A percentile compares a stretch with the other conserved stretches of the same genome.
Conservation (phyloP, 371 early-diverging fungal genomes). For the Rhizomucor pusillus region DNA sequence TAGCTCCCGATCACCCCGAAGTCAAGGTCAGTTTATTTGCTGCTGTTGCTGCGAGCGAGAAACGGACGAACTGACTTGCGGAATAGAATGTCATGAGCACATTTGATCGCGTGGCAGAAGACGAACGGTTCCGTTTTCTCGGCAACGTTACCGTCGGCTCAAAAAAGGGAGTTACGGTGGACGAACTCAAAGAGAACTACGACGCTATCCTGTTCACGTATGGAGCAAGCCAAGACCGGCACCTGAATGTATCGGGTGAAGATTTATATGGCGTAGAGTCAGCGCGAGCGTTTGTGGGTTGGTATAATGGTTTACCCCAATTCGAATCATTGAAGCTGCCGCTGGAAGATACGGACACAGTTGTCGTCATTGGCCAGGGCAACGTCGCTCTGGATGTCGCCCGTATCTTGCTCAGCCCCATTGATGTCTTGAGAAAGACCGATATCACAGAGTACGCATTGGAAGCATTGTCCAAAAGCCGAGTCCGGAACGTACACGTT, state of each 20-base stretch:
- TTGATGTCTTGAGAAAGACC: slow-evolving; percentile 76
- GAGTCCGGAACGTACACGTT: slow-evolving; percentile 78
- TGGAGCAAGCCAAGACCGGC: slow-evolving; percentile 80
- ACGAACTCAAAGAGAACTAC: slow-evolving; percentile 63
- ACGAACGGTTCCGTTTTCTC: slow-evolving; percentile 72
- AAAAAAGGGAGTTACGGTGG: slow-evolving; percentile 43
- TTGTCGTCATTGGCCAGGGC: slow-evolving; percentile 91
- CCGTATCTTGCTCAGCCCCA: slow-evolving; percentile 78
- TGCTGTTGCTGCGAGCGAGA: background rate
- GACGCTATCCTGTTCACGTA: slow-evolving; percentile 84
- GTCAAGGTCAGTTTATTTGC: slow-evolving; percentile 73
- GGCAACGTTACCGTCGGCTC: slow-evolving; percentile 76
- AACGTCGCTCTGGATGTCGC: slow-evolving; percentile 97
- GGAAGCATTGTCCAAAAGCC: slow-evolving; percentile 65
- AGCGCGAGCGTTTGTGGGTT: slow-evolving; percentile 88
- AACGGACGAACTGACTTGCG: background rate
- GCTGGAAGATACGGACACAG: slow-evolving; percentile 68
- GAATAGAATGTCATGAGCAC: slow-evolving; percentile 77
- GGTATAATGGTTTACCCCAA: slow-evolving; percentile 93
- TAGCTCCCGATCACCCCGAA: slow-evolving; percentile 98
- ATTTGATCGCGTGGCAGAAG: slow-evolving; percentile 76
- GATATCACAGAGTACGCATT: slow-evolving; percentile 86
- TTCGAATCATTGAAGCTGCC: slow-evolving; percentile 56
- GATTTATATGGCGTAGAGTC: slow-evolving; percentile 64
- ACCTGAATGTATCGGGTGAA: slow-evolving; percentile 72